phyloP scores from a whole-genome alignment of 108 stramenopile species.

The Chaetoceros muelleri region DNA sequence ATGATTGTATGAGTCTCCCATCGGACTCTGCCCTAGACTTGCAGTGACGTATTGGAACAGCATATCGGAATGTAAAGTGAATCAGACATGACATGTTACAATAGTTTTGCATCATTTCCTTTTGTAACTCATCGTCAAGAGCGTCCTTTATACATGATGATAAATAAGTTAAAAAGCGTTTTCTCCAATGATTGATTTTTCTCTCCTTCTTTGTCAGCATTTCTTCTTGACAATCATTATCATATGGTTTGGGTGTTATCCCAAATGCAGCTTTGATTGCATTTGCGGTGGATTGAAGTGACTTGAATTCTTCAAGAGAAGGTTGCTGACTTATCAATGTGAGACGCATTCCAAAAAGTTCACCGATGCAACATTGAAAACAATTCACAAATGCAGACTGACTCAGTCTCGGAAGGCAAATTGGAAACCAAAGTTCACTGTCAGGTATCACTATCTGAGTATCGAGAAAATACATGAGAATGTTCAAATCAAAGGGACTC shows the following conservation, averaged over 20 bases:
- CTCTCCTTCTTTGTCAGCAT: neutral
- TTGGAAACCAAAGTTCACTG: constrained; percentile 70
- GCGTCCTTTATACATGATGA: neutral
- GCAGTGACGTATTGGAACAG: neutral
- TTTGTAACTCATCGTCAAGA: neutral
- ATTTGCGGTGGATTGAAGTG: neutral
- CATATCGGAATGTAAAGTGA: neutral
- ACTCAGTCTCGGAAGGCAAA: constrained; percentile 71
- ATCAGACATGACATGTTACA: neutral
- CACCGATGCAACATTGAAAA: neutral
- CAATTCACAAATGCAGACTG: constrained; percentile 40
- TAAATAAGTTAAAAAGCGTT: neutral
- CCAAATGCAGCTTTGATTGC: neutral
- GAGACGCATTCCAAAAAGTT: neutral
- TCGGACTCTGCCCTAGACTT: neutral
- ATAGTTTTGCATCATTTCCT: neutral
- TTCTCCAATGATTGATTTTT: neutral
- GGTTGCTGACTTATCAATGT: neutral
- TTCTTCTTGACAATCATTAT: neutral
- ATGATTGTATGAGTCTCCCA: neutral
- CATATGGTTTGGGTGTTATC: neutral
- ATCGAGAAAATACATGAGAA: constrained; percentile 50
- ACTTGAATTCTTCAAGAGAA: neutral
- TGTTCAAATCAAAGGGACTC: constrained; percentile 52
- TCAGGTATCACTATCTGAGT: constrained; percentile 36